Base-by-base conservation (phyloP, 2,329 filamentous ascomycete genomes). In the Hawksworthiomyces lignivorus region DNA sequence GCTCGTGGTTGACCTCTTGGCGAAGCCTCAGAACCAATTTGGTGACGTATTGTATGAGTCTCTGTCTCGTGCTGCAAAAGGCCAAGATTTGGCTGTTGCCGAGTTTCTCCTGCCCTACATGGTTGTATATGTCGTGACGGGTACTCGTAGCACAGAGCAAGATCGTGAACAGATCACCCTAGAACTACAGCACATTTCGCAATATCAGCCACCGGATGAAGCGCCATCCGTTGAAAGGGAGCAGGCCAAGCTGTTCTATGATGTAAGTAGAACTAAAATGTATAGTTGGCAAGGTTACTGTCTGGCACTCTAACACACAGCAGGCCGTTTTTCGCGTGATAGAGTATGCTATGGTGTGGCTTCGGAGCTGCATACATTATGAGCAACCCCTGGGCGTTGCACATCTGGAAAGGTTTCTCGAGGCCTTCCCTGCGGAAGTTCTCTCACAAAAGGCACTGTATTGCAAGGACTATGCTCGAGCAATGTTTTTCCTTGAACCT, bases 401-500 rank as follows among this genome's bases (percentile, higher is more conserved):
- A 45, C 70, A 58, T 53, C 75, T 73, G 44, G 71, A 67, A 59
- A 68, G 52, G 7, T 62, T 73, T 12, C 58, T 84, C 15, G 64
- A 70, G 41, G 64, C 73, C 9, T 84, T 97, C 4, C 85, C 94
- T 42, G 70, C 75, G 0, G 75, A 95, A 37, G 62, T 96, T 17
- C 69, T 79, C 17, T 88, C 92, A 7, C 77, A 80, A 50, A 78
- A 90, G 50, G 89, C 92, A 9, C 78, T 95, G n/a, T 86, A 96
- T 55, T 97, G 90, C 62, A 87, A 86, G 46, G 92, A 94, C 8
- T 97, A 90, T 57, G 82, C 92, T 7, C 79, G 92, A 38, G 92
- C 94, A 1, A 68, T 98, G 15, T 96, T 95, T 56, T 87, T 97
- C 56, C 85, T 94, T 68, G 92, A 99, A 61, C 87, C 94, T 52